phyloP scores from a whole-genome alignment of 2,329 filamentous ascomycete species.

The Acarospora socialis region DNA sequence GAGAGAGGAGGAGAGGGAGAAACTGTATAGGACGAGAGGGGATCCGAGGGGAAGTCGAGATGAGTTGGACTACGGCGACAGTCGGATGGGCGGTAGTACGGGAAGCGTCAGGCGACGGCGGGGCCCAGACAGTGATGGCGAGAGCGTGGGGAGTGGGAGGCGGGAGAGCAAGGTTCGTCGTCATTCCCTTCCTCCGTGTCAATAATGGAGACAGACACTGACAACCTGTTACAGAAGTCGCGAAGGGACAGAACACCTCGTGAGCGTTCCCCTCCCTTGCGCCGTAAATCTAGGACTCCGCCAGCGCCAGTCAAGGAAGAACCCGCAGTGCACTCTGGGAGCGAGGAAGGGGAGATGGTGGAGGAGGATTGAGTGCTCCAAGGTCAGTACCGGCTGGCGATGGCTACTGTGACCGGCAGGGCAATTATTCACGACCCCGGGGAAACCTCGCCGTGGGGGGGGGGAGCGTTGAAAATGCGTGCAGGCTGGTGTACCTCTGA shows the following conservation, averaged over 20 bases:
- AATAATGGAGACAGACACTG: no score
- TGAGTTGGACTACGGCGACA: constrained; percentile 81
- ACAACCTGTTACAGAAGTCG: no score
- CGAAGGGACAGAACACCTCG: constrained; percentile 30
- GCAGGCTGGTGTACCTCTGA: no score
- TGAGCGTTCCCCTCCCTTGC: constrained; percentile 43
- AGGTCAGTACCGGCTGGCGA: constrained; percentile 1
- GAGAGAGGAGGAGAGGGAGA: constrained; percentile 79
- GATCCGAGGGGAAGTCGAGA: constrained; percentile 69
- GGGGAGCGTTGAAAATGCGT: no score
- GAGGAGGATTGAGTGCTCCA: constrained; percentile 49
- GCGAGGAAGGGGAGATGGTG: constrained; percentile 86
- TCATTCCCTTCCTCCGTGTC: not conserved
- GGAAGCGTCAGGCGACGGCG: constrained; percentile 56
- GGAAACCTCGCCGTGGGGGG: no score
- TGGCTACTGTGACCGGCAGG: no score
- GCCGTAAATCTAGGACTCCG: constrained; percentile 44
- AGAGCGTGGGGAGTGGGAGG: constrained; percentile 42
- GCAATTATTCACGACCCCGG: no score
- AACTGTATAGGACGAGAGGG: constrained; percentile 66
- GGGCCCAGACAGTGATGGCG: constrained; percentile 63
- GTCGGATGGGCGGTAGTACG: constrained; percentile 33
- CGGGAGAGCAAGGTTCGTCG: constrained; percentile 25
- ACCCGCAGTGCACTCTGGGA: constrained; percentile 59
- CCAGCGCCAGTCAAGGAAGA: constrained; percentile 31